Conservation (phyloP, 176 grass and related monocot genomes). For the Aegilops speltoides region DNA sequence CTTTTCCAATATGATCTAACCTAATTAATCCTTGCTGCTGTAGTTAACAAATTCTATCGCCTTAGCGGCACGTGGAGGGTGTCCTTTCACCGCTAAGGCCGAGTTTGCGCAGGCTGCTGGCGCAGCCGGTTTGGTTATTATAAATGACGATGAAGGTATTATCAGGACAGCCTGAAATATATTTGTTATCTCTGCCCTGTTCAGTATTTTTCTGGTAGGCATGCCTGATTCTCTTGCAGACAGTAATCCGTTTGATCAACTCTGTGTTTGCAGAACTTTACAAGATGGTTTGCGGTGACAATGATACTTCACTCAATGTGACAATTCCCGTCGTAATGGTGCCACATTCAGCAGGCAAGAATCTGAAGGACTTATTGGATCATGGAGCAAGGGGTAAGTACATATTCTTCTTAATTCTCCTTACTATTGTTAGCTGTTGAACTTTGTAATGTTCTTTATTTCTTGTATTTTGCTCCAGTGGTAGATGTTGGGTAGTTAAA, state of each 20-base stretch:
- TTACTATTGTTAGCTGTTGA: not conserved
- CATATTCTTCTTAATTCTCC: constrained; percentile 16
- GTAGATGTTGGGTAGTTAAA: not conserved
- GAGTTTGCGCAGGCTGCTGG: constrained; percentile 69
- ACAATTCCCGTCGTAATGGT: constrained; percentile 94
- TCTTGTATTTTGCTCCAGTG: not conserved
- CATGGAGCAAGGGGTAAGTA: constrained; percentile 52
- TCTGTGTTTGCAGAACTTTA: constrained; percentile 71
- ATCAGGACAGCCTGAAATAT: not conserved
- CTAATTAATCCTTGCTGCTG: not conserved
- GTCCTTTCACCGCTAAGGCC: constrained; percentile 89
- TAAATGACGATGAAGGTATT: constrained; percentile 94
- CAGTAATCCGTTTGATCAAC: constrained; percentile 13
- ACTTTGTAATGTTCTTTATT: not conserved
- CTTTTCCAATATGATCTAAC: not conserved
- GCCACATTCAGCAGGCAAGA: constrained; percentile 79
- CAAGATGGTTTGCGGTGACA: constrained; percentile 94
- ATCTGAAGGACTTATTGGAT: constrained; percentile 52
- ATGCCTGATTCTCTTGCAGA: not conserved
- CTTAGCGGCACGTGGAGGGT: constrained; percentile 78
- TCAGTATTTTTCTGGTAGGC: constrained; percentile 17
- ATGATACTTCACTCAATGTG: constrained; percentile 86
- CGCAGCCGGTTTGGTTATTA: constrained; percentile 78
- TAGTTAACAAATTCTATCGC: constrained; percentile 79
- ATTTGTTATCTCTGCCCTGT: not conserved